Evolutionary conservation across 768 basidiomycete species (phyloP), one percentile per base, ranked within the genome.

Genomic region (Boletus barrowsii): DNA sequence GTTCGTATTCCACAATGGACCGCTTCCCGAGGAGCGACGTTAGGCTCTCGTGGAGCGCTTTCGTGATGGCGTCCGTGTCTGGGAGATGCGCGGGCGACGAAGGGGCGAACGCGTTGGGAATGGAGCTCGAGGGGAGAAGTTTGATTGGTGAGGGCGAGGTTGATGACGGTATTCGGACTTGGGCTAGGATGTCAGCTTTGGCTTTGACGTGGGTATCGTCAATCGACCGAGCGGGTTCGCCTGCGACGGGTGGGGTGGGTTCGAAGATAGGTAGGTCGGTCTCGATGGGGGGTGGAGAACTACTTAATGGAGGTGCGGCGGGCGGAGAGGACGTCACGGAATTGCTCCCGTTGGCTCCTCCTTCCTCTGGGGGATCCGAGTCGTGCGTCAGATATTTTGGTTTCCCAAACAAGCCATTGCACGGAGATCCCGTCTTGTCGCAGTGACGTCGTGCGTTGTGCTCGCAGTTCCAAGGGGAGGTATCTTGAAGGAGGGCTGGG

Each of bases 21-120:
- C 88, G 77, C 66, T 92, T 91, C 10, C 88, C 88, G 15, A 91
- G 72, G 51, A 90, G 68, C 20, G 81, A 79, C 6, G 83, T 81
- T 46, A 90, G 81, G 55, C 82, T 86, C 58, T 88, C 84, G 57
- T 87, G 81, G 20, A 90, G 72, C 17, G 80, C 85, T 60, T 75
- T 79, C n/a, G 83, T 73, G 24, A 76, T 76, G 46, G 78, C 75
- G 45, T 73, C 71, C 44, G 77, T 74, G 30, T 82, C 74, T 49
- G 60, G 63, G 24, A 75, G 69, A 40, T 74, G 79, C 0, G 51
- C 49, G 6, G 71, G 60, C 1, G 72, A 68, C 5, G 68, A 65
- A 2, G 29, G 4, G 13, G 8, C 18, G 36, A 66, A 57, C 13
- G 56, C 55, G 13, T 61, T 26, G 2, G 64, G 54, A 29, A 56